phyloP scores from a whole-genome alignment of 1,284 basidiomycete genomes.

The Rhodofomes roseus region DNA sequence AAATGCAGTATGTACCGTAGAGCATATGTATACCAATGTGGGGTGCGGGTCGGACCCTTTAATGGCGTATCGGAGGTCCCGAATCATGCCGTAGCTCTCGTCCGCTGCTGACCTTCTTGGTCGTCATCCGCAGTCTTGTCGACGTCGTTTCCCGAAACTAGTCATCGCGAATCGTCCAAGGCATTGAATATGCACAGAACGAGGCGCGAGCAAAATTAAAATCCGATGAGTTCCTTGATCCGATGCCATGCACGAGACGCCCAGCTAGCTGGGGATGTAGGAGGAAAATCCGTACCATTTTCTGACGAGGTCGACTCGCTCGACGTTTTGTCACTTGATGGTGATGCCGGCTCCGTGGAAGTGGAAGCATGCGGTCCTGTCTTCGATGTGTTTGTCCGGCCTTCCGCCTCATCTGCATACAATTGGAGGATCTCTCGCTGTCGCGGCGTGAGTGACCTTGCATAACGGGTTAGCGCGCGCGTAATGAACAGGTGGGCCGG shows the following conservation, averaged over 20 bases:
- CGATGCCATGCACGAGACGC: slow-evolving; percentile 64
- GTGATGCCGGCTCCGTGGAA: slow-evolving; percentile 18
- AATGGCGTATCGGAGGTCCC: not conserved
- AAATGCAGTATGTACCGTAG: not conserved
- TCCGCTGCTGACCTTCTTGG: slow-evolving; percentile 22
- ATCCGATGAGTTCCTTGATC: slow-evolving; percentile 64
- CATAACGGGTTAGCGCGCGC: slow-evolving; percentile 11
- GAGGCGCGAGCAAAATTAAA: slow-evolving; percentile 55
- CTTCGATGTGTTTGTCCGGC: slow-evolving; percentile 34
- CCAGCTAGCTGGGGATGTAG: slow-evolving; percentile 57
- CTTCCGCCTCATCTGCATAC: slow-evolving; percentile 93
- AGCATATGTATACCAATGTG: not conserved
- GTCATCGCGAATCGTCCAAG: not conserved
- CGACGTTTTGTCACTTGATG: slow-evolving; percentile 14
- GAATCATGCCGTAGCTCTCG: slow-evolving; percentile 15
- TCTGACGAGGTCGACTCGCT: slow-evolving; percentile 27
- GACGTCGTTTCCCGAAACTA: not conserved
- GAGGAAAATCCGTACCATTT: slow-evolving; percentile 74
- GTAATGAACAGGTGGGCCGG: slow-evolving; percentile 5
- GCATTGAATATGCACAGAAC: slow-evolving; percentile 20
- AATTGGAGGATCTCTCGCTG: slow-evolving; percentile 87
- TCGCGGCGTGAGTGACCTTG: slow-evolving; percentile 74
- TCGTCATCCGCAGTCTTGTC: slow-evolving; percentile 3
- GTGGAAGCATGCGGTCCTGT: slow-evolving; percentile 4
- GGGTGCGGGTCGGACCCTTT: not conserved